Percentiles rank a stretch among this genome's conserved stretches.
Evolutionary conservation across 768 basidiomycete genomes (phyloP).

Genomic region (Astraeus odoratus): DNA sequence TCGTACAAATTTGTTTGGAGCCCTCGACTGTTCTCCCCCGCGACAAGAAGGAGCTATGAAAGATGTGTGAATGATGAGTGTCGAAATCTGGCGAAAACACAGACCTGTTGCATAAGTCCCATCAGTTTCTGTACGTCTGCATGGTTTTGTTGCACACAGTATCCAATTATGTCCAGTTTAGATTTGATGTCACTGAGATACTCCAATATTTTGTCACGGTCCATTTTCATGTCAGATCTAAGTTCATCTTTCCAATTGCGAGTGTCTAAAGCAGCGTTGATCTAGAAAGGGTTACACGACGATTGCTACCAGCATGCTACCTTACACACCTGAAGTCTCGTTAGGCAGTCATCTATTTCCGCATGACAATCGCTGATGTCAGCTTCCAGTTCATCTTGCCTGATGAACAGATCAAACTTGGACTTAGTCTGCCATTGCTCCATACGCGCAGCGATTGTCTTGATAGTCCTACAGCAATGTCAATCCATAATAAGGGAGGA

Average conservation of each 20-base stretch:
- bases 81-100: not conserved
- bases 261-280: conserved; percentile 39
- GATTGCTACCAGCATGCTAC: not conserved
- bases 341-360: conserved; percentile 39
- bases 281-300: conserved; percentile 24
- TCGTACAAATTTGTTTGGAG: conserved; percentile 45
- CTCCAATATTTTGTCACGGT: conserved; percentile 38
- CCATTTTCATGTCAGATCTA: conserved; percentile 29
- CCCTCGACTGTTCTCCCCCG: conserved; percentile 29
- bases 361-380: conserved; percentile 42
- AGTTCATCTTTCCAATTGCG: conserved; percentile 44
- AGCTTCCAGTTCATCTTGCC: conserved; percentile 36
- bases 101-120: conserved; percentile 44
- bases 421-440: conserved; percentile 35
- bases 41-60: conserved; percentile 19
- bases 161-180: conserved; percentile 29
- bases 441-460: conserved; percentile 34
- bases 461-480: conserved; percentile 23
- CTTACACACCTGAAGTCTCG: conserved; percentile 37
- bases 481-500: conserved; percentile 2
- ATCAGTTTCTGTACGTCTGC: conserved; percentile 38
- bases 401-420: conserved; percentile 36
- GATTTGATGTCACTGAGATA: conserved; percentile 40
- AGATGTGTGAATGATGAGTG: conserved; percentile 1
- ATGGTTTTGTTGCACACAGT: conserved; percentile 27